Evolutionary conservation across 345 rosid species (phyloP).

Genomic region (Brassica cretica): DNA sequence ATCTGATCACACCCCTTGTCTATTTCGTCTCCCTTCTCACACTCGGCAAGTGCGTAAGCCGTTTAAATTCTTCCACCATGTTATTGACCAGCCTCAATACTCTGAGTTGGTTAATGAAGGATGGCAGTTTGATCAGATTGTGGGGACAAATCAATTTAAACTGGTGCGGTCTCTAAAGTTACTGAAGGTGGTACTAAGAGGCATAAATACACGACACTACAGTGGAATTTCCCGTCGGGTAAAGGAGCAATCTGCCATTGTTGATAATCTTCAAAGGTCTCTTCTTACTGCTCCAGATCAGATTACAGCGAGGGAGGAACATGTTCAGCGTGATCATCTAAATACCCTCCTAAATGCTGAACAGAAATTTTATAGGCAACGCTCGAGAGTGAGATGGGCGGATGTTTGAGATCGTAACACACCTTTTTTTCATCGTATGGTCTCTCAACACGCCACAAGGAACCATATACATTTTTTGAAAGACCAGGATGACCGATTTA

Average conservation of each 20-base stretch:
- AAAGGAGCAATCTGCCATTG: not conserved
- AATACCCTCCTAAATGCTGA: not conserved
- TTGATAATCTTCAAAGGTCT: not conserved
- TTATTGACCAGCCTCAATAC: not conserved
- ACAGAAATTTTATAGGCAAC: no score
- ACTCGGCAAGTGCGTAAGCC: not conserved
- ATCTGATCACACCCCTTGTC: not conserved
- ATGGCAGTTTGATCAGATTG: not conserved
- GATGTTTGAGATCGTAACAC: not conserved
- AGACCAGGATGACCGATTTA: no score
- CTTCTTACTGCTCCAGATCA: not conserved
- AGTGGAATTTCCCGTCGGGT: not conserved
- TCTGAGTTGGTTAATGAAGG: not conserved
- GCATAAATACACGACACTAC: not conserved
- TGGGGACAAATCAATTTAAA: not conserved
- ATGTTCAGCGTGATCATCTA: not conserved
- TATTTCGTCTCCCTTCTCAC: not conserved
- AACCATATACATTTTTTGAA: not conserved
- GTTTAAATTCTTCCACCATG: not conserved
- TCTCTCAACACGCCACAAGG: not conserved
- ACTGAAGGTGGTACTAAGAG: no score
- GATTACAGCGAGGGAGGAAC: not conserved
- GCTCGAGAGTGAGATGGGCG: not conserved
- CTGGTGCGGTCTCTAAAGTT: not conserved
- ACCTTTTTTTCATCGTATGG: not conserved